Evolutionary conservation across 2,329 filamentous ascomycete species (phyloP), one percentile per base, ranked within the genome.

Genomic region (Daldinia eschscholtzii): DNA sequence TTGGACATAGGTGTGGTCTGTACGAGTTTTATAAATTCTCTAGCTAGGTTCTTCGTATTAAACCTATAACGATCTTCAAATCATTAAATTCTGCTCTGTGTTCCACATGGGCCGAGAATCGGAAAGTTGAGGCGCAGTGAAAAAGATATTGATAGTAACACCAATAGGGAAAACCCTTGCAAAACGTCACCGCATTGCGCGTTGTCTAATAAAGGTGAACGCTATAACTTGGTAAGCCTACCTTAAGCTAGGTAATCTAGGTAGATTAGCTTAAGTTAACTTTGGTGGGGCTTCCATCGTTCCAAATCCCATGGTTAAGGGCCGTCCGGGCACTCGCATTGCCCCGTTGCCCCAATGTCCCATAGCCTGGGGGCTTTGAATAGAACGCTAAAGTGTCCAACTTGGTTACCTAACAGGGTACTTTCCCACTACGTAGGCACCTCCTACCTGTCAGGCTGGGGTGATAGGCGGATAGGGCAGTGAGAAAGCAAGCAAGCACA

Each of bases 161-260:
- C 41, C 10, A 9, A 5, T 53, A 55, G n/a, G 26, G 30, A 23
- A 26, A 30, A 23, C 1, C 2, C 1, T 23, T 23, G 20, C 20
- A 23, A 18, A 57, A 65, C 68, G 68, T 70, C 68, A 70, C 62
- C 30, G 50, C 23, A 63, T 68, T 68, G 68, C 68, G 68, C 50
- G 65, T 68, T 67, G 48, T 18, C 33, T 33, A 52, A 52, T 30
- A 52, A 52, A 15, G 44, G 18, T 4, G 12, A 48, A 26, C 20
- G 12, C 20, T 3, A 26, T 15, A 26, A 26, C 44, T 26, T 13
- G 10, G 44, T 6, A 20, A 44, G 42, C 4, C 30, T n/a, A n/a
- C n/a, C n/a, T n/a, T n/a, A n/a, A n/a, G n/a, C n/a, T n/a, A n/a
- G n/a, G n/a, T n/a, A n/a, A n/a, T n/a, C n/a, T 33, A 33, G 30